A percentile compares a stretch with the other conserved stretches of the same genome.
These are phyloP conservation scores for Apiospora koreana DNA, from an alignment of 2,329 filamentous ascomycete genomes.

Conservation along the genomic window DNA sequence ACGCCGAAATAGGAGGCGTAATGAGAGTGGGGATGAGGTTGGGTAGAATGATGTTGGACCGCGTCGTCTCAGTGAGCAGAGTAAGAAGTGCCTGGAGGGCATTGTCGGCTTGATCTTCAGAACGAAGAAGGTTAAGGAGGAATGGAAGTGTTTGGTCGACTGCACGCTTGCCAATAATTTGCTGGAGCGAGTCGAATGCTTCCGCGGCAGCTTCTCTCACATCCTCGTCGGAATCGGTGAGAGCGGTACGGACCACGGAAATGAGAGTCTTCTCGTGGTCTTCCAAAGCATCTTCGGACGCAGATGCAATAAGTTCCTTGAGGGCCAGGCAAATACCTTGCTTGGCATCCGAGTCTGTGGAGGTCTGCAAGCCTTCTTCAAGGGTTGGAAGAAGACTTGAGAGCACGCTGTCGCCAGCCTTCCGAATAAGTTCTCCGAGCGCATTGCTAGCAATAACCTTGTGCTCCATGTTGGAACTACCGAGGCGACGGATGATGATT, in stretches of 20 bases:
- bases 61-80: constrained; percentile 86
- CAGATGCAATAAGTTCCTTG: constrained; percentile 88
- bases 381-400: constrained; percentile 86
- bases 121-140: constrained; percentile 85
- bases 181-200: constrained; percentile 93
- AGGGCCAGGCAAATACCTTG: constrained; percentile 97
- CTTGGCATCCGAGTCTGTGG: constrained; percentile 88
- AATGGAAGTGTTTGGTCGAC: constrained; percentile 94
- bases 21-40: constrained; percentile 94
- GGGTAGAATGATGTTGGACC: constrained; percentile 94
- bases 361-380: constrained; percentile 85
- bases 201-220: constrained; percentile 95
- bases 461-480: constrained; percentile 96
- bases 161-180: constrained; percentile 88
- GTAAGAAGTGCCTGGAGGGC: constrained; percentile 91
- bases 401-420: constrained; percentile 91
- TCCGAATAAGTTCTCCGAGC: constrained; percentile 92
- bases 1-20: constrained; percentile 84
- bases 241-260: constrained; percentile 86
- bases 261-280: constrained; percentile 95
- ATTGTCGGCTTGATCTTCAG: constrained; percentile 85
- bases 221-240: constrained; percentile 86
- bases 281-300: constrained; percentile 84
- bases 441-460: constrained; percentile 98
- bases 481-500: constrained; percentile 89